Base-by-base conservation (phyloP, 306 rosid genomes). In the Malus sylvestris region DNA sequence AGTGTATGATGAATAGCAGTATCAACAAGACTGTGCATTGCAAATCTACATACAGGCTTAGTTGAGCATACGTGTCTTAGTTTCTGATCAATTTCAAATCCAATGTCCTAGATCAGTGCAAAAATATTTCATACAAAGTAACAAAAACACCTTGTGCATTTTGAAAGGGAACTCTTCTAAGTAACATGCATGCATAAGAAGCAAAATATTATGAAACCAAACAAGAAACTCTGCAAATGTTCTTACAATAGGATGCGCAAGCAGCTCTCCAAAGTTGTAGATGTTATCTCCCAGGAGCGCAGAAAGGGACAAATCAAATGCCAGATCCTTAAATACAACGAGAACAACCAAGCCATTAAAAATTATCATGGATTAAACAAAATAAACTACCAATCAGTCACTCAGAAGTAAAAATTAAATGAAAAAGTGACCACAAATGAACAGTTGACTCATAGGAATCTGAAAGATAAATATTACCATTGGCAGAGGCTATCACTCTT, bases 221-320 rank as follows among this genome's bases (percentile, higher is more conserved):
- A 69, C 5, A 70, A 11, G 53, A 38, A 12, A 67, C 38, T 32
- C 53, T 63, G 65, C 75, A 59, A 3, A 62, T 52, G 57, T 76
- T 82, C 99, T 89, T 85, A 96, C 99, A 16, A 96, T 88, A 71
- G 99, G 99, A 81, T 96, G 99, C 60, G 97, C 99, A 68, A 96
- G 98, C 71, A 96, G 87, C 83, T 96, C 99, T 72, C 99, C 99
- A 55, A 96, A 96, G 86, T 96, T 96, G 94, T 96, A 93, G 80
- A 96, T 93, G 82, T 96, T 96, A 70, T 96, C 99, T 79, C 99
- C 99, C 75, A 93, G 83, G 19, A 96, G 91, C 7, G 99, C 99
- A 81, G 99, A 91, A 64, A 96, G 99, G 62, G 98, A 96, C 72
- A 96, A 81, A 85, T 96, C 99, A 85, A 93, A 96, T 8, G 98